These are phyloP conservation scores for Neofusicoccum parvum DNA, from an alignment of 2,329 filamentous ascomycete species.

Conservation along the genomic window DNA sequence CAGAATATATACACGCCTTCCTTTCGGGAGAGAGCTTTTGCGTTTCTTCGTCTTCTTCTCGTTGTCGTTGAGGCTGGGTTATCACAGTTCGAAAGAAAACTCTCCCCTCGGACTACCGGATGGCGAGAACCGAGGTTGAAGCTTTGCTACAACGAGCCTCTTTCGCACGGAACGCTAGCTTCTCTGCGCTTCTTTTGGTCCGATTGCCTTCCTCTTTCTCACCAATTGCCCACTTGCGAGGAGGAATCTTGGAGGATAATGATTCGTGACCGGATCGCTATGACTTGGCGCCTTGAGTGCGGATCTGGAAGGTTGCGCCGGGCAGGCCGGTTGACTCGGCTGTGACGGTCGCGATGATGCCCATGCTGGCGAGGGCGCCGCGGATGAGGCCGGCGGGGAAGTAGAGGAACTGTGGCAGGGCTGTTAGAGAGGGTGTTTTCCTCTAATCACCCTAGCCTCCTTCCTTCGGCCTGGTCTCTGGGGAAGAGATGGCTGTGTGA, in stretches of 20 bases:
- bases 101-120: no score
- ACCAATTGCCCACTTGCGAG: no score
- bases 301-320: conserved; percentile 92
- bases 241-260: no score
- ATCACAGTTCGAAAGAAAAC: no score
- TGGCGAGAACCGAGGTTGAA: no score
- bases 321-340: conserved; percentile 88
- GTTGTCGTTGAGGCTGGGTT: not conserved
- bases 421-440: no score
- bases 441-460: no score
- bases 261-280: not conserved
- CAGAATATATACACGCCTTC: not conserved
- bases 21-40: not conserved
- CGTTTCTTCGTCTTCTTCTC: not conserved
- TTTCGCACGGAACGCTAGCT: no score
- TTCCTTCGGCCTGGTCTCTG: not conserved
- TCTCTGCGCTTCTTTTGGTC: no score
- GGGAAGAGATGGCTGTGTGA: not conserved
- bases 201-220: no score
- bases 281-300: conserved; percentile 69
- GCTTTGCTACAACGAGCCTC: no score
- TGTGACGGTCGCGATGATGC: conserved; percentile 87
- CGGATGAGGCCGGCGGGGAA: conserved; percentile 93
- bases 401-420: conserved; percentile 72
- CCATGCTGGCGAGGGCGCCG: conserved; percentile 88